phyloP scores from a whole-genome alignment of 352 stramenopile genomes.

The Phytophthora pseudosyringae region DNA sequence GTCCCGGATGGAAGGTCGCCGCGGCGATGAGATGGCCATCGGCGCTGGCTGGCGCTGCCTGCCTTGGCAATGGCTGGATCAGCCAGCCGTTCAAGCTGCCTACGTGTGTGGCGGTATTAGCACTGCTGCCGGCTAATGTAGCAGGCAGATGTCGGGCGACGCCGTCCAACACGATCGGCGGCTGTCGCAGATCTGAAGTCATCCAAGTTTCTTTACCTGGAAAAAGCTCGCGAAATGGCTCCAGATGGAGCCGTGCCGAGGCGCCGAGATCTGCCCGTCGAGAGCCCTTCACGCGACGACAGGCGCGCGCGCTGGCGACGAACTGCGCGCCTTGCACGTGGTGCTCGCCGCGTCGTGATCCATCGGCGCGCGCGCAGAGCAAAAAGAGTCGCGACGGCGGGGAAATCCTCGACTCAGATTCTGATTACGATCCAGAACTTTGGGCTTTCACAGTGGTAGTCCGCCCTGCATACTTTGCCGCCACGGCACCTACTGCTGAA shows the following conservation, averaged over 20 bases:
- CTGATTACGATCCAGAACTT: slow-evolving; percentile 27
- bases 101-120: too few species aligned
- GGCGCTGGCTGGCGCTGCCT: neutral
- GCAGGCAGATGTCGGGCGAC: too few species aligned
- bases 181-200: slow-evolving; percentile 20
- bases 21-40: neutral
- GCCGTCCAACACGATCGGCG: neutral
- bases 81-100: too few species aligned
- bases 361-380: neutral
- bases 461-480: slow-evolving; percentile 17
- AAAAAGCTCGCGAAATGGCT: neutral
- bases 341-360: too few species aligned
- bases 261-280: neutral
- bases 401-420: neutral
- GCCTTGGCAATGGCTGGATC: too few species aligned
- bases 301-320: neutral
- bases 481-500: neutral
- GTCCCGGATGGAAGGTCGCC: too few species aligned
- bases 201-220: neutral
- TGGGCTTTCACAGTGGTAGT: slow-evolving; percentile 28
- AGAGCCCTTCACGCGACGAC: neutral
- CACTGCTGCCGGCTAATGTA: too few species aligned
- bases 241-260: neutral
- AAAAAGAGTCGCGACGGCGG: neutral
- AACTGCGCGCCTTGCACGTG: neutral